These are phyloP conservation scores for Dactylonectria macrodidyma DNA, from an alignment of 2,329 filamentous ascomycete genomes.

Conservation along the genomic window DNA sequence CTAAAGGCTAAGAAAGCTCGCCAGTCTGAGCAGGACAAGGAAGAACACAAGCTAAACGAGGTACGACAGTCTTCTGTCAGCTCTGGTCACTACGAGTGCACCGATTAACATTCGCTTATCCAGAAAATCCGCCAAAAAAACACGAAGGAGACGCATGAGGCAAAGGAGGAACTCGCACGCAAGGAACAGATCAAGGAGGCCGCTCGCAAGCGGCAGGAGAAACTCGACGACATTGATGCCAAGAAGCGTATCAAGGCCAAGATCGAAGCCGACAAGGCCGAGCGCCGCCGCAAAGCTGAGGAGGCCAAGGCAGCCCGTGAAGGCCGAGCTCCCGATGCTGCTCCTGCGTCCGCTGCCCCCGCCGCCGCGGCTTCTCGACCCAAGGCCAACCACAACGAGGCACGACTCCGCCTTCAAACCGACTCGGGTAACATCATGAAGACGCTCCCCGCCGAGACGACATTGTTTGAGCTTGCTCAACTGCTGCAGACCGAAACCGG, in stretches of 20 bases:
- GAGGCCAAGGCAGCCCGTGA: constrained; percentile 88
- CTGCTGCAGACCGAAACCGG: constrained; percentile 81
- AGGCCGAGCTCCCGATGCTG: constrained; percentile 70
- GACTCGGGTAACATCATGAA: constrained; percentile 83
- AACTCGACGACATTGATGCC: constrained; percentile 85
- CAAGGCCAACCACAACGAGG: constrained; percentile 82
- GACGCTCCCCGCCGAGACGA: constrained; percentile 90
- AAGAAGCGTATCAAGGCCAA: constrained; percentile 92
- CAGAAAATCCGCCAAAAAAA: constrained; percentile 85
- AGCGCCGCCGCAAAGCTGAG: constrained; percentile 87
- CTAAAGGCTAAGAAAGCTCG: constrained; percentile 80
- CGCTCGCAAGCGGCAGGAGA: constrained; percentile 88
- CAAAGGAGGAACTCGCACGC: constrained; percentile 88
- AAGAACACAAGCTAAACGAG: constrained; percentile 89
- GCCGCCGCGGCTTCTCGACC: constrained; percentile 70
- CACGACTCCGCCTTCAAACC: constrained; percentile 86
- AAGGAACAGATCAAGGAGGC: constrained; percentile 96
- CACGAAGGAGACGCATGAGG: constrained; percentile 89
- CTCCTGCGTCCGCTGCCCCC: constrained; percentile 62
- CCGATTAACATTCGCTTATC: constrained; percentile 8
- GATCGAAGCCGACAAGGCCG: constrained; percentile 95
- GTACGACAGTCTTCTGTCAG: constrained; percentile 56
- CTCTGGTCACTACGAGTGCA: background rate
- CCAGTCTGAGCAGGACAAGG: constrained; percentile 81
- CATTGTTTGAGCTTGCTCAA: constrained; percentile 91